Evolutionary conservation across 2,329 filamentous ascomycete genomes (phyloP), one percentile per base, ranked within the genome.

Genomic region (Leptographium lundbergii): DNA sequence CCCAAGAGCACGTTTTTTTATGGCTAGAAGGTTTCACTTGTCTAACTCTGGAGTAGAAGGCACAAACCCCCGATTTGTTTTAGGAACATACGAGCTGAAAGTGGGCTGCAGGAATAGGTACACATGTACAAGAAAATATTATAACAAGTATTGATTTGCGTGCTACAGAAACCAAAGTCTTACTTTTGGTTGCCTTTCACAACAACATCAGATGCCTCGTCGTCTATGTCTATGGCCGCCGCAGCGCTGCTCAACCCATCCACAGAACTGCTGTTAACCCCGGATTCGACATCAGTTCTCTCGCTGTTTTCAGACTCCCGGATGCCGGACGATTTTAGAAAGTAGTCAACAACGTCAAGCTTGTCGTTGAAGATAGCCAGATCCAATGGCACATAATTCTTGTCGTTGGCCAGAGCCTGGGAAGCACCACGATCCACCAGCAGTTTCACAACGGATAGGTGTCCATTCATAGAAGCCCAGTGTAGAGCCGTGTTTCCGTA

Each of bases 401-500:
- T 88, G 68, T 86, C 82, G 69, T 97, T 97, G 67, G 85, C 85
- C 36, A 90, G 75, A 13, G 84, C 84, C 5, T 91, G 85, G 60
- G 90, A 86, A 1, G 91, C 91, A 1, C 90, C 91, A 2, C 83
- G 77, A 52, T 85, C 83, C 2, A 96, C 77, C 14, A 99, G 79
- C 0, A 84, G 73, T 74, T 91, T 88, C 7, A 96, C 89, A 4
- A 85, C 82, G 6, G 86, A 81, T 3, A 97, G 75, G 67, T 96
- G 91, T 1, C 91, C 91, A 58, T 95, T 94, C 59, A 96, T 75
- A 0, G 90, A 88, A 0, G 92, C 92, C 91, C 91, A 97, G 74
- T 99, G 94, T 60, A 99, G 77, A 0, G 90, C 82, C 0, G 92
- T 96, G 74, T 96, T 97, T 52, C 91, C 91, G 53, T 88, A 86